Percentiles rank a stretch among this genome's conserved stretches.
Evolutionary conservation across 306 rosid genomes (phyloP).

Genomic region (Fragaria nilgerrensis): DNA sequence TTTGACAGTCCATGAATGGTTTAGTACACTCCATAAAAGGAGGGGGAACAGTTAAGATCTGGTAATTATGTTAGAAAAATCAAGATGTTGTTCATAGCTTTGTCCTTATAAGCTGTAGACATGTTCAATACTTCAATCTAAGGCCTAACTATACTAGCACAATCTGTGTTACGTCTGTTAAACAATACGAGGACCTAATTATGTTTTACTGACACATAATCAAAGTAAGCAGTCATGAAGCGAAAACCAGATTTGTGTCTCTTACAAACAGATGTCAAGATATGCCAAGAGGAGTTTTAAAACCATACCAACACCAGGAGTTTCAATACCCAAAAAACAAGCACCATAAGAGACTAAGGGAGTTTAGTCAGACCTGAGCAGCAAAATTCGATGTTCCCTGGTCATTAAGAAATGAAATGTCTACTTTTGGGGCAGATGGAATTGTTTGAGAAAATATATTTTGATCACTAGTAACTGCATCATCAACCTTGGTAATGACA

Average conservation of each 20-base stretch:
- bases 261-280: background rate
- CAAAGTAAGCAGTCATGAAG: slow-evolving; percentile 2
- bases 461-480: slow-evolving; percentile 60
- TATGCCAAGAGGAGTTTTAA: background rate
- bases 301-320: background rate
- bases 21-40: background rate
- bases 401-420: slow-evolving; percentile 36
- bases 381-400: slow-evolving; percentile 31
- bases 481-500: slow-evolving; percentile 64
- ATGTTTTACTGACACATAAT: background rate
- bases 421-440: slow-evolving; percentile 53
- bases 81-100: background rate
- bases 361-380: slow-evolving; percentile 54
- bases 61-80: background rate
- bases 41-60: background rate
- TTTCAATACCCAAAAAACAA: background rate
- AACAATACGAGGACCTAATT: background rate
- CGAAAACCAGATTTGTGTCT: background rate
- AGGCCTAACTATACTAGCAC: background rate
- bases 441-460: slow-evolving; percentile 84
- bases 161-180: background rate
- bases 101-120: background rate
- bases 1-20: background rate
- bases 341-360: background rate
- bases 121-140: background rate